Evolutionary conservation across 2,329 filamentous ascomycete species (phyloP), one percentile per base, ranked within the genome.

Genomic region (Tympanopsis confertula): DNA sequence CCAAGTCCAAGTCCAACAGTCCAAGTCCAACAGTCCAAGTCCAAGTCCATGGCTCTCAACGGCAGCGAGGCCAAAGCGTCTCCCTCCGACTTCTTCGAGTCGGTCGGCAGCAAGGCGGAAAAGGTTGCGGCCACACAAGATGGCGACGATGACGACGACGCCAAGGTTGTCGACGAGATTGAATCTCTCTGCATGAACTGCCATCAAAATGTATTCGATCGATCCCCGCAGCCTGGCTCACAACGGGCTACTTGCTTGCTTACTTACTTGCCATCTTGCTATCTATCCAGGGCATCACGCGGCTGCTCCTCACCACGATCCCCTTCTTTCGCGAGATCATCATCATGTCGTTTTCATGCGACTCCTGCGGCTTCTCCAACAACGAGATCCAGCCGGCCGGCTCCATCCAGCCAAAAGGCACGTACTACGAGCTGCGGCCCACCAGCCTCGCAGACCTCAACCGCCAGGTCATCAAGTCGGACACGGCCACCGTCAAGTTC

Each of bases 281-380:
- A n/a, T n/a, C n/a, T n/a, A n/a, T n/a, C n/a, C 43, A 93, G 84
- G 91, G 91, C 50, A 74, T 68, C 1, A 98, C 91, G 13, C 75
- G 82, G 41, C 74, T 98, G 17, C 77, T 98, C 32, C 77, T 98
- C 39, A 94, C 93, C 13, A 78, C 78, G 46, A 95, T 98, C 39
- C 91, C 91, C 13, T 96, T 86, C 70, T 98, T 98, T 69, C 86
- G 87, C 64, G 89, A 98, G 59, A 80, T 98, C 45, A 86, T 98
- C 51, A 76, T 98, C 59, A 94, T 95, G 80, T 96, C 89, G 44
- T 98, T 98, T 61, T 74, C 76, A 47, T 98, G 91, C 68, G 78
- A 86, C 4, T 77, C 95, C 61, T 98, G 91, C 65, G 68, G 78
- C 54, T 82, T 89, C 62, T 78, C 82, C 47, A 94, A 96, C 66